Conservation (phyloP, 2,329 filamentous ascomycete genomes). For the Amylocarpus encephaloides region DNA sequence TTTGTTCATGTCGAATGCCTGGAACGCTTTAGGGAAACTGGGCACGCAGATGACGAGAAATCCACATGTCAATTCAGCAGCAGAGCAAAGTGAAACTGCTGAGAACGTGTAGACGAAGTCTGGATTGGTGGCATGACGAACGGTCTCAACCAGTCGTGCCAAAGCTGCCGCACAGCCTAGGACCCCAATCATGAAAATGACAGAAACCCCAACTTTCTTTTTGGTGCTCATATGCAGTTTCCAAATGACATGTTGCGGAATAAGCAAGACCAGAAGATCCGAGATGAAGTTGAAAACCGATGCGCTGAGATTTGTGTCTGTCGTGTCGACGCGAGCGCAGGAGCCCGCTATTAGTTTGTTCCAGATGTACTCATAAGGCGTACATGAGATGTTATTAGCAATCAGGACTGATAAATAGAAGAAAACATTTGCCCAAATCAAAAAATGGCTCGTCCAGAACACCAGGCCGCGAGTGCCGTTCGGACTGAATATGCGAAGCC, state of each 20-base stretch:
- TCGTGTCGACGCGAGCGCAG: neutral
- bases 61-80: neutral
- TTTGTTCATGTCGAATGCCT: too few species aligned
- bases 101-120: neutral
- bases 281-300: neutral
- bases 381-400: neutral
- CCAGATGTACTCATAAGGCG: neutral
- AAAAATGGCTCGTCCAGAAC: neutral
- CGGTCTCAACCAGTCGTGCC: neutral
- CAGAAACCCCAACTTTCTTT: neutral
- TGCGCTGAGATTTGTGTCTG: neutral
- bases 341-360: neutral
- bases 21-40: neutral
- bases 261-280: neutral
- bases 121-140: neutral
- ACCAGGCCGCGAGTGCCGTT: neutral
- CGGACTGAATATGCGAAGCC: neutral
- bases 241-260: constrained; percentile 1
- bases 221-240: neutral
- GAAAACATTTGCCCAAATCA: neutral
- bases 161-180: neutral
- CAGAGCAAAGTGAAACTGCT: neutral
- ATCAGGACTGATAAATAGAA: neutral
- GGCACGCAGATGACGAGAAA: neutral
- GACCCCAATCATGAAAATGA: neutral